These are phyloP conservation scores for Fusarium acutatum DNA, from an alignment of 2,329 filamentous ascomycete species.

Conservation along the genomic window DNA sequence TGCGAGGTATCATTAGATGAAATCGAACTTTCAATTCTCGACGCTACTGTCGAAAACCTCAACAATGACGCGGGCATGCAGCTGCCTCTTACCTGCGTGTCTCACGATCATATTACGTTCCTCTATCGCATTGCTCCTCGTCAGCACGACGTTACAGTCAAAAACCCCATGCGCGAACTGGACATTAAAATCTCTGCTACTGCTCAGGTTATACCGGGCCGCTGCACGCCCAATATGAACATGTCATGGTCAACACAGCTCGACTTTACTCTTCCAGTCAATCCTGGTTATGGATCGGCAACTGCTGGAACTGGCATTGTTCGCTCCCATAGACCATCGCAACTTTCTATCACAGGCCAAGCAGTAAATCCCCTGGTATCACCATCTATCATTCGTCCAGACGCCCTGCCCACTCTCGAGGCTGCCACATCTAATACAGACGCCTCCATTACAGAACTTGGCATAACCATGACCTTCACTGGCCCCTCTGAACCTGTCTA, in stretches of 20 bases:
- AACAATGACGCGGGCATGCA: constrained; percentile 57
- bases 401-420: constrained; percentile 67
- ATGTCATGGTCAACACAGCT: constrained; percentile 75
- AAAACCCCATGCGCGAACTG: constrained; percentile 61
- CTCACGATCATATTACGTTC: constrained; percentile 79
- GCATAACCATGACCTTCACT: constrained; percentile 79
- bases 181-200: constrained; percentile 69
- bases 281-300: constrained; percentile 67
- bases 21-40: constrained; percentile 65
- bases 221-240: constrained; percentile 67
- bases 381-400: constrained; percentile 65
- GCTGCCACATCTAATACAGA: constrained; percentile 58
- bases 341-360: constrained; percentile 67
- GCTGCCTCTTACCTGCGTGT: constrained; percentile 69
- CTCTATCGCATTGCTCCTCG: constrained; percentile 72
- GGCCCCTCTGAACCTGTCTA: constrained; percentile 65
- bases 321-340: constrained; percentile 68
- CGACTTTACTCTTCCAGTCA: constrained; percentile 73
- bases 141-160: constrained; percentile 55
- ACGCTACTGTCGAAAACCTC: constrained; percentile 67
- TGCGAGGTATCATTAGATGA: constrained; percentile 70
- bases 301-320: constrained; percentile 63
- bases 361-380: constrained; percentile 64
- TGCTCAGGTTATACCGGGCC: constrained; percentile 62
- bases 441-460: constrained; percentile 65